A percentile compares a stretch with the other conserved stretches of the same genome.
These are phyloP conservation scores for Diphasiastrum complanatum DNA, from an alignment of 83 land plant species.

Conservation along the genomic window DNA sequence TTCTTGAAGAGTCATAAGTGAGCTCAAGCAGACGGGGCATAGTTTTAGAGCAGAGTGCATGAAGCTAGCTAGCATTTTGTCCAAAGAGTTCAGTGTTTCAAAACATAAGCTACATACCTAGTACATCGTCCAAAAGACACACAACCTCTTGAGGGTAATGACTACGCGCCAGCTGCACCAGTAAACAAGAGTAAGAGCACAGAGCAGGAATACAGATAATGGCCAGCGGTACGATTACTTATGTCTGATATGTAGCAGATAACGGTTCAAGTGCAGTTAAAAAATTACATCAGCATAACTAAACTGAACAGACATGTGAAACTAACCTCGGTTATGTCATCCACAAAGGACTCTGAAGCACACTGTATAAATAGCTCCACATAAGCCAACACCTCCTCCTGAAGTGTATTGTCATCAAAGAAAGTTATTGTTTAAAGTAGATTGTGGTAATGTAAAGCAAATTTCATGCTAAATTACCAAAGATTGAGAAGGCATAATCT, in stretches of 20 bases:
- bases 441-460: neutral
- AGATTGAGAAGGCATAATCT: neutral
- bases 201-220: too few relatives aligned
- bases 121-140: slow-evolving; percentile 9
- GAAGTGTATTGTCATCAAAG: neutral
- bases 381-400: slow-evolving; percentile 74
- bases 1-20: too few relatives aligned
- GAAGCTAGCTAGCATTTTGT: too few relatives aligned
- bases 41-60: too few relatives aligned
- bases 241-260: too few relatives aligned
- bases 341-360: slow-evolving; percentile 72
- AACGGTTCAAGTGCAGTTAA: too few relatives aligned
- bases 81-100: too few relatives aligned
- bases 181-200: too few relatives aligned
- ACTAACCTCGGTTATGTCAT: slow-evolving; percentile 70
- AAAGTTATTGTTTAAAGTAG: neutral
- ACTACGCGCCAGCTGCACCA: slow-evolving; percentile 16
- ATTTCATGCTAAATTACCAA: neutral
- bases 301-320: neutral
- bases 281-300: neutral
- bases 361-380: slow-evolving; percentile 82
- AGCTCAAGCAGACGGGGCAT: slow-evolving; percentile 60
- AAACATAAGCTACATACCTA: slow-evolving; percentile 3
- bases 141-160: slow-evolving; percentile 9
- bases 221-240: too few relatives aligned